Evolutionary conservation across 2,329 filamentous ascomycete genomes (phyloP), one percentile per base, ranked within the genome.

Genomic region (Furcasterigmium sp.): DNA sequence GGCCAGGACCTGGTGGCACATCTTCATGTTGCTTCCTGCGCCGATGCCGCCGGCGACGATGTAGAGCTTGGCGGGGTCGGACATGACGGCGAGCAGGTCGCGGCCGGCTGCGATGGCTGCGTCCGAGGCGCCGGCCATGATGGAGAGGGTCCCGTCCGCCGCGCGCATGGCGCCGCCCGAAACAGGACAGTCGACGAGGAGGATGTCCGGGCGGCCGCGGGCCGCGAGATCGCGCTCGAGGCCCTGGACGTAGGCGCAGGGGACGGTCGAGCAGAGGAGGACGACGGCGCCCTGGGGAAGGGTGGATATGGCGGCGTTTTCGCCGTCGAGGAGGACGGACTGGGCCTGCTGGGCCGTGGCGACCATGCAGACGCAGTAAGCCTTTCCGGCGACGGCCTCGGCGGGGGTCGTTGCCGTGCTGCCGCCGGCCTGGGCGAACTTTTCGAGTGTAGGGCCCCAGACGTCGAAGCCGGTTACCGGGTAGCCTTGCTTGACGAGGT

Each of bases 351-450:
- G 72, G 3, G 83, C 79, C 0, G 84, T 87, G 8, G 85, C 85
- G 1, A 90, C 85, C 85, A 90, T 89, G 60, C 81, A 81, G 23
- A 89, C 73, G 54, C 84, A 80, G 59, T 78, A 81, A 19, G 70
- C 53, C 51, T 78, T 80, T 28, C 69, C 73, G 37, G 66, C 64
- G 14, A 84, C 57, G 3, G 62, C 61, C 10, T 58, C 56, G 2
- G 47, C 51, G 1, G 60, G 59, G 4, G 54, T 58, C 2, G 20
- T 39, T 6, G 57, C 59, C 10, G 51, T 50, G 8, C 25, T 37
- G 8, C 52, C 56, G 6, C 53, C 53, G 15, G 53, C 49, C 8
- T 51, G 39, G 1, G 55, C 19, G 21, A 67, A 59, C 40, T 51
- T 59, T 10, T 60, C 53, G 5, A 65, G 40, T 3, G 61, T 54